Evolutionary conservation across 2,329 filamentous ascomycete species (phyloP), one percentile per base, ranked within the genome.

Genomic region (Colletotrichum aenigma): DNA sequence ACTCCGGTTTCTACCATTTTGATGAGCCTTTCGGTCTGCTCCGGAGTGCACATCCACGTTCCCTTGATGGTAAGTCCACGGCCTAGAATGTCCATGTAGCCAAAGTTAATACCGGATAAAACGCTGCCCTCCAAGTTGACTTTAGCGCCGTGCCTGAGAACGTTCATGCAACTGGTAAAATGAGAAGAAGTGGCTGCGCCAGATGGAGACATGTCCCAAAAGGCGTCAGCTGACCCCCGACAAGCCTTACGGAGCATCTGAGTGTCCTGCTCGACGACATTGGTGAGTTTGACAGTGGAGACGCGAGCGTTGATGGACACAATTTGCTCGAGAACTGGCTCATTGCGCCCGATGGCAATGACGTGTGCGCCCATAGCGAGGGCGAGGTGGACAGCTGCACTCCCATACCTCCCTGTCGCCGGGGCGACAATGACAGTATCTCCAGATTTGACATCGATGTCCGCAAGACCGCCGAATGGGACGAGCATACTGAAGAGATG

Each of bases 321-420:
- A n/a, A 87, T 77, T 64, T 78, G 78, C 9, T 70, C 79, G 18
- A 89, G 76, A 18, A 79, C 78, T 13, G 80, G 77, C 48, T 78
- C 77, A 75, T 87, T 87, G 16, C 89, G 81, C 0, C 89, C 88
- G 76, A 90, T 83, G 1, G 89, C 89, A 34, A 91, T 85, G 4
- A 91, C 89, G 9, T 82, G 83, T 2, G 88, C 89, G 0, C 89
- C 90, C 81, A 91, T 85, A 0, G 88, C 87, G 1, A 88, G 73
- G 0, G 89, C 89, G 4, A 89, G 80, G 8, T 85, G 78, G 1
- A 90, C 89, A 0, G 84, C 89, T 0, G 86, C 87, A 12, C 88
- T 86, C 1, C 89, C 86, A 76, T 87, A 91, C 0, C 79, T 78
- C 0, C 90, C 89, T 0, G 89, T 91, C 1, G 89, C 89, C 0